Base-by-base conservation (phyloP, 495 filamentous ascomycete genomes). In the Penicillium ochrochloron region DNA sequence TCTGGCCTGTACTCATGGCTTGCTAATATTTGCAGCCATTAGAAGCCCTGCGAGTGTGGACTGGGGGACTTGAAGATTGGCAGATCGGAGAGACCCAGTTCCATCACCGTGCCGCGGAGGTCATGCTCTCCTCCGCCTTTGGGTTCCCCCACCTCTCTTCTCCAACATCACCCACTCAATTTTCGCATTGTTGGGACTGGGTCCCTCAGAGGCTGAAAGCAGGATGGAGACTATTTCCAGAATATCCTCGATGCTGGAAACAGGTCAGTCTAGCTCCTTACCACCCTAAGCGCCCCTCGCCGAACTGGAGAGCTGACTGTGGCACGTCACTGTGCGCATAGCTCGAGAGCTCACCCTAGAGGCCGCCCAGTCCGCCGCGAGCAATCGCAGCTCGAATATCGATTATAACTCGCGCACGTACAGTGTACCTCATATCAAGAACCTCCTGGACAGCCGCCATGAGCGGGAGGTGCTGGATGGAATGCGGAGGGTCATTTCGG, bases 291-390 rank as follows among this genome's bases (percentile, higher is more conserved):
- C 48, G 35, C 48, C 33, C 53, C 19, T 58, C 29, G 44, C 48
- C 60, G 59, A 52, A 58, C 44, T 8, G 56, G 41, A 61, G 51
- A 62, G 66, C 70, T 73, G 62, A 77, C 65, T 59, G 59, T 60
- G 56, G 60, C 51, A 56, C 56, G 57, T 62, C 58, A 70, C 65
- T 67, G 71, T 69, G 61, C 61, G 68, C 57, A 69, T 82, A 93
- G 95, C 95, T 74, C 88, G 95, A 73, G 95, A 98, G 76, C 88
- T 99, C 71, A 99, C 95, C 44, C 87, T 99, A 72, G 95, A 99
- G 83, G 96, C 95, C 56, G 94, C 95, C 67, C 90, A 92, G 78
- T 89, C 90, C 52, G 92, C 92, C 25, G 73, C 82, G n/a, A 77
- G 77, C 57, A 78, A 72, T 53, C 69, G 81, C 60, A 75, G 72